These are phyloP conservation scores for Eragrostis curvula DNA, from an alignment of 176 grass and related monocot species.

Conservation along the genomic window DNA sequence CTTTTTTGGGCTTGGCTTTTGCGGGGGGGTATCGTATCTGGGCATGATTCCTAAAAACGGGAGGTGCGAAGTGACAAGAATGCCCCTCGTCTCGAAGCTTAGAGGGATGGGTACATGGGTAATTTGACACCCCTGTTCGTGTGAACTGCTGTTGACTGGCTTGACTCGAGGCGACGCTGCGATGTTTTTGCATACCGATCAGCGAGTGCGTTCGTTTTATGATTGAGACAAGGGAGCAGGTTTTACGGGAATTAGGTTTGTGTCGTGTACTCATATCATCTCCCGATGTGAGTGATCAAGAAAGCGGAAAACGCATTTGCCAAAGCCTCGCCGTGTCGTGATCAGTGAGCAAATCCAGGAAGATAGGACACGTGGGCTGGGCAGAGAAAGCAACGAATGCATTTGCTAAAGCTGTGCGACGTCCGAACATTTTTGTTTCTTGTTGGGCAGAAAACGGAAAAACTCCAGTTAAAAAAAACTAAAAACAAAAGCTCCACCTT, in stretches of 20 bases:
- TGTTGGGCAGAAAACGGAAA: too few relatives aligned
- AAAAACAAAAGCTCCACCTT: too few relatives aligned
- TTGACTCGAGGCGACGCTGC: background rate
- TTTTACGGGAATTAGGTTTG: too few relatives aligned
- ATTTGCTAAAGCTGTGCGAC: too few relatives aligned
- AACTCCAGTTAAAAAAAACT: too few relatives aligned
- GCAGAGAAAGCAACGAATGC: too few relatives aligned
- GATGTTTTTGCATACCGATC: background rate
- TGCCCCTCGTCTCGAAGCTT: background rate
- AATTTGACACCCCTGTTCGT: background rate
- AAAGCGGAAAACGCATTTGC: background rate
- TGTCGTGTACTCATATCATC: too few relatives aligned
- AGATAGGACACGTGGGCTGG: too few relatives aligned
- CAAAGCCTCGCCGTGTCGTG: background rate
- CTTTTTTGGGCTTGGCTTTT: background rate
- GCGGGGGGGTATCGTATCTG: background rate
- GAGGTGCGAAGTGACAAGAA: background rate
- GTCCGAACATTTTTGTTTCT: too few relatives aligned
- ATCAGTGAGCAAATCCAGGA: too few relatives aligned
- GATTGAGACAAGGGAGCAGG: too few relatives aligned
- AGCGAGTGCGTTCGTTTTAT: background rate
- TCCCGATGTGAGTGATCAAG: background rate
- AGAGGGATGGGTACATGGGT: background rate
- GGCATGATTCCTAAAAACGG: conserved; percentile 30
- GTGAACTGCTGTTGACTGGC: background rate